Conservation (phyloP, 768 basidiomycete species). For the Mycena galericulata region DNA sequence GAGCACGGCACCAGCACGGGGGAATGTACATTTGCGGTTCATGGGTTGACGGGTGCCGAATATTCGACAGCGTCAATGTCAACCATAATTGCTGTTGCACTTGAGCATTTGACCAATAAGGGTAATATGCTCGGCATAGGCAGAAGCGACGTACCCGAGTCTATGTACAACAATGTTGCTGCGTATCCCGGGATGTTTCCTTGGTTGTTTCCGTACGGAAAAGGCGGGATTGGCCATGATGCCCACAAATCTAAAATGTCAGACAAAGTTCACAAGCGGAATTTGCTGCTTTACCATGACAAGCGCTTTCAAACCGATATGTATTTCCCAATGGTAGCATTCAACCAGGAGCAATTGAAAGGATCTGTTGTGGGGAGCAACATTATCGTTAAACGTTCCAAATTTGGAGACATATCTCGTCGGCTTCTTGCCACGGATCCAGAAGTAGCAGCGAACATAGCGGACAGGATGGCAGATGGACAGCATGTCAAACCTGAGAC, state of each 20-base stretch:
- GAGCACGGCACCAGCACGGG: background rate
- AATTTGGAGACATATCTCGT: constrained; percentile 42
- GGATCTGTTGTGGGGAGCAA: constrained; percentile 42
- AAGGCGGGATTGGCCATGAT: constrained; percentile 37
- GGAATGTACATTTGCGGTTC: background rate
- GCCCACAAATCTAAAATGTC: constrained; percentile 14
- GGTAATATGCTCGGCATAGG: background rate
- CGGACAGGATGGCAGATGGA: constrained; percentile 38
- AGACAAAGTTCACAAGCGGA: constrained; percentile 34
- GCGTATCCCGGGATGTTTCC: constrained; percentile 21
- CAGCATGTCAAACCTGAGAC: constrained; percentile 41
- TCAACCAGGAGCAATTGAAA: constrained; percentile 55
- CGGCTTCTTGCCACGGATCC: constrained; percentile 40
- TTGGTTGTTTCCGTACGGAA: constrained; percentile 44
- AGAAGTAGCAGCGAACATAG: constrained; percentile 33
- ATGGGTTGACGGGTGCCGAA: background rate
- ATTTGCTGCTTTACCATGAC: constrained; percentile 47
- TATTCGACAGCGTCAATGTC: background rate
- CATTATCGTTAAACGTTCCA: constrained; percentile 39
- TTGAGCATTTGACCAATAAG: background rate
- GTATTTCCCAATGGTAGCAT: constrained; percentile 48
- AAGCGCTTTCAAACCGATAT: constrained; percentile 43
- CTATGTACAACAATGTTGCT: constrained; percentile 32
- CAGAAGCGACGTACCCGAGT: constrained; percentile 11
- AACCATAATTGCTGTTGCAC: background rate